A percentile compares a stretch with the other conserved stretches of the same genome.
Conservation (phyloP, 108 stramenopile genomes). For the Skeletonema tropicum region DNA sequence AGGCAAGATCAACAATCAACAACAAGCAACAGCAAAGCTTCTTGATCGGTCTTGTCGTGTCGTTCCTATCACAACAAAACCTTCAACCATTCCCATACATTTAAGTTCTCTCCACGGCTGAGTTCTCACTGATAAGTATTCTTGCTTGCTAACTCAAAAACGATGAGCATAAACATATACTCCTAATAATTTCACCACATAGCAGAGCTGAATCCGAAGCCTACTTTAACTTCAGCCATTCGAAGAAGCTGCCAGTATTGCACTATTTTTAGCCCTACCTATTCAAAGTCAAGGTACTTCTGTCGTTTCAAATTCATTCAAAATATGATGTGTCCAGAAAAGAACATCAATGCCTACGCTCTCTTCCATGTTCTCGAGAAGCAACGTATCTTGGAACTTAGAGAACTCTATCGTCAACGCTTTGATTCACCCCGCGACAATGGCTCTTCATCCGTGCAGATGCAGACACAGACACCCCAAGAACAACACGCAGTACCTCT, state of each 20-base stretch:
- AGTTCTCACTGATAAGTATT: no score
- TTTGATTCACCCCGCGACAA: neutral
- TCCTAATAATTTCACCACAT: no score
- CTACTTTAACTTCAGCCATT: no score
- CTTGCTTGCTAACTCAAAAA: no score
- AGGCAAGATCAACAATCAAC: no score
- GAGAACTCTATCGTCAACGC: constrained; percentile 21
- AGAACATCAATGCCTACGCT: constrained; percentile 17
- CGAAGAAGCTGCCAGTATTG: neutral
- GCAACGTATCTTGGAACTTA: constrained; percentile 24
- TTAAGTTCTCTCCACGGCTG: no score
- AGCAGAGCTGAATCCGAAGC: no score
- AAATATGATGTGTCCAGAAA: neutral
- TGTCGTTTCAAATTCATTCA: neutral
- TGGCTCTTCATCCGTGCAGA: neutral
- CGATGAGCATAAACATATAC: no score
- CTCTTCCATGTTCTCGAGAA: constrained; percentile 25
- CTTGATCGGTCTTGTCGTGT: no score
- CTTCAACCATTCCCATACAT: no score
- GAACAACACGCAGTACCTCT: neutral
- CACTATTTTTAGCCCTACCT: neutral
- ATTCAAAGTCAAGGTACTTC: neutral
- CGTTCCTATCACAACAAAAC: no score
- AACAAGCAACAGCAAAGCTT: no score
- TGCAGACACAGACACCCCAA: neutral